Base-by-base conservation (phyloP, 2,329 filamentous ascomycete species). In the Botrytis paeoniae region DNA sequence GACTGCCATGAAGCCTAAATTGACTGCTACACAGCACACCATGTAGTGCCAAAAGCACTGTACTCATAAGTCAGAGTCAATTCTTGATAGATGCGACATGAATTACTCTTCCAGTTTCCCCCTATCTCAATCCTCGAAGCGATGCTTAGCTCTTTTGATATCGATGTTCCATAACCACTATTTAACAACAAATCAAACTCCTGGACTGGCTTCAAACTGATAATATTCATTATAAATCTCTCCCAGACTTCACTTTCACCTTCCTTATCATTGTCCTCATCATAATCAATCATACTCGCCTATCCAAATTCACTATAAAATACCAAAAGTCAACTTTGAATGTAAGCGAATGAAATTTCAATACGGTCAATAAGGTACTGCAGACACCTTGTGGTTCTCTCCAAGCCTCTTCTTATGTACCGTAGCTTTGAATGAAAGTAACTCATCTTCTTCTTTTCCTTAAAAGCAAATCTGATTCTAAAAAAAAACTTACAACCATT, bases 191-290 rank as follows among this genome's bases (percentile, higher is more conserved):
- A 16, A 5, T 6, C 16, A 32, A 29, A 32, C 35, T 22, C 18
- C 0, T 12, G 7, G 3, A 25, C 25, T 6, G 1, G 35, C 39
- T 6, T 57, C 32, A 32, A 9, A 41, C 16, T 1, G 9, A 3
- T 2, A 22, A 25, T 8, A 4, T 25, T 8, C 9, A 41, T 9
- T 1, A 54, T 12, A 1, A 32, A 32, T 1, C 1, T 8, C 16
- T 41, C 22, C 35, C 25, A 68, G 41, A 41, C 12, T 22, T 57
- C 35, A 32, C 48, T 37, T 57, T 57, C 18, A 32, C 51, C 51
- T 18, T 69, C 12, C 25, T 7, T 16, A 25, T 57, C 51, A 3
- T 29, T 25, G n/a, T 5, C 48, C 29, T 68, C 37, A 37, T 12
- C 14, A 18, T 18, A 18, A 32, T 41, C 48, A 32, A 39, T 37